These are phyloP conservation scores for Nephelium lappaceum DNA, from an alignment of 345 rosid species.

Conservation along the genomic window DNA sequence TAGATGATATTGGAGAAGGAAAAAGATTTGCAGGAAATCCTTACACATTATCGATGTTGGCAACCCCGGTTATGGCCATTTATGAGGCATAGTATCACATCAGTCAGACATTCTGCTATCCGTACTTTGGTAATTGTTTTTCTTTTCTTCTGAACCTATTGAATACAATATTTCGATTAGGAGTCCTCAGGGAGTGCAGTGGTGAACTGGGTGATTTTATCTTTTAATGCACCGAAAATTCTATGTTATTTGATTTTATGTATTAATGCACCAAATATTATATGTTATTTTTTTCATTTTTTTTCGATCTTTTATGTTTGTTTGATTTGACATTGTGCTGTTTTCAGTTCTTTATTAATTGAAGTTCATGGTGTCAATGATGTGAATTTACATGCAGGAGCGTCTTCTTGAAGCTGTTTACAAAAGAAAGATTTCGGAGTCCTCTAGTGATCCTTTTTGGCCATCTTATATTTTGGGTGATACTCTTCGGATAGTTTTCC, in stretches of 20 bases:
- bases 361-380: conserved; percentile 16
- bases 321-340: background rate
- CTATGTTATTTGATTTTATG: background rate
- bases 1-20: conserved; percentile 52
- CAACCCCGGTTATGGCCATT: conserved; percentile 98
- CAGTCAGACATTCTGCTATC: conserved; percentile 93
- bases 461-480: conserved; percentile 93
- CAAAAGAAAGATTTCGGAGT: conserved; percentile 71
- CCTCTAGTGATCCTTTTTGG: conserved; percentile 76
- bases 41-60: conserved; percentile 78
- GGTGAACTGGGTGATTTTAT: background rate
- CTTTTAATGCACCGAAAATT: no score
- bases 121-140: conserved; percentile 72
- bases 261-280: background rate
- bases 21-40: conserved; percentile 71
- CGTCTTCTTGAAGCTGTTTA: conserved; percentile 94
- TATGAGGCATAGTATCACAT: conserved; percentile 90
- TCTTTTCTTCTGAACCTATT: background rate
- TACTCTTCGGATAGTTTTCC: conserved; percentile 91
- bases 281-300: background rate
- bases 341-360: background rate
- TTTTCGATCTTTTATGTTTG: background rate
- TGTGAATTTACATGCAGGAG: conserved; percentile 57
- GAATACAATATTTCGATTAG: background rate
- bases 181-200: background rate